phyloP scores from a whole-genome alignment of 495 filamentous ascomycete genomes.

The Neurospora sp. region DNA sequence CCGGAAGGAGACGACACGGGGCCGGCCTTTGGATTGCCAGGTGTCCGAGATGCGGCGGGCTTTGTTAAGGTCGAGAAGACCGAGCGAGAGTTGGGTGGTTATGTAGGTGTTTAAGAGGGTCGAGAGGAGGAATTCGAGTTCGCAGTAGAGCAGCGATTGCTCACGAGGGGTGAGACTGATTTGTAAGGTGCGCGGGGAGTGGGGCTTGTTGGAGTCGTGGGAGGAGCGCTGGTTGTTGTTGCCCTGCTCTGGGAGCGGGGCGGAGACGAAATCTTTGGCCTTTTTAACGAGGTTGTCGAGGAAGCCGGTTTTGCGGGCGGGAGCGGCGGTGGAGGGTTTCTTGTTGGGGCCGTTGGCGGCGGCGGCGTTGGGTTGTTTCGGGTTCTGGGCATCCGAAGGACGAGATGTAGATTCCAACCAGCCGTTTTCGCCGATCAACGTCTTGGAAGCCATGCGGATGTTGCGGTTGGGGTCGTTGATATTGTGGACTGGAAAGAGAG shows the following conservation, averaged over 20 bases:
- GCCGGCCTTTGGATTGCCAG: conserved; percentile 33
- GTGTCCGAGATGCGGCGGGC: conserved; percentile 24
- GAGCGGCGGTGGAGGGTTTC: conserved; percentile 6
- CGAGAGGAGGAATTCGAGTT: conserved; percentile 30
- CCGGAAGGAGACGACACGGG: conserved; percentile 32
- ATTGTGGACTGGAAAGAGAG: background rate
- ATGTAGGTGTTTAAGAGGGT: conserved; percentile 30
- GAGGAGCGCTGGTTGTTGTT: conserved; percentile 15
- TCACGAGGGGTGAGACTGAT: conserved; percentile 35
- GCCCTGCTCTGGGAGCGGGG: conserved; percentile 8
- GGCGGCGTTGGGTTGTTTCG: background rate
- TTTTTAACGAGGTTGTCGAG: conserved; percentile 30
- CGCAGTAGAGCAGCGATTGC: conserved; percentile 36
- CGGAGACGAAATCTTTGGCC: conserved; percentile 33
- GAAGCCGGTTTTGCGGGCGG: conserved; percentile 19
- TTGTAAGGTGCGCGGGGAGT: conserved; percentile 8
- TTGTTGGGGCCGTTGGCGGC: background rate
- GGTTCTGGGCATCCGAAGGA: background rate
- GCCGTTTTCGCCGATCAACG: conserved; percentile 34
- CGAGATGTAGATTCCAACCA: conserved; percentile 35
- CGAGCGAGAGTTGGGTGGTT: conserved; percentile 25
- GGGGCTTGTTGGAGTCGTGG: conserved; percentile 12
- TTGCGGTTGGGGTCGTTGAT: background rate
- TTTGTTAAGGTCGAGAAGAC: conserved; percentile 26
- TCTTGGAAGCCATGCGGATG: conserved; percentile 23